These are phyloP conservation scores for Hirsutella rhossiliensis DNA, from an alignment of 2,329 filamentous ascomycete genomes.

Conservation along the genomic window DNA sequence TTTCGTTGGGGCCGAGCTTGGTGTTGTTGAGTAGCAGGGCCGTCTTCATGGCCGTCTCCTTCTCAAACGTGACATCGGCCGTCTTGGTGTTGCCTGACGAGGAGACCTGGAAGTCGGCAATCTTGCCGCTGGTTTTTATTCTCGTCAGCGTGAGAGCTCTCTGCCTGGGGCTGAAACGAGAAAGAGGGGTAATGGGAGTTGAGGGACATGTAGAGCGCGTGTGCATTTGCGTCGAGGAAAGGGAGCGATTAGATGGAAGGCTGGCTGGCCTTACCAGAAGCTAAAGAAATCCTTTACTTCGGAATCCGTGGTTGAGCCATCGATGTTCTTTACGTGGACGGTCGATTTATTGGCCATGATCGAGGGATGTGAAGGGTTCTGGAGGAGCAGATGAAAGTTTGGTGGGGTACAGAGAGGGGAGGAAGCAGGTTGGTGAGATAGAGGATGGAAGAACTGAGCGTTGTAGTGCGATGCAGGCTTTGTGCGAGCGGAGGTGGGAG, in stretches of 20 bases:
- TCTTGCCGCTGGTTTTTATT: slow-evolving; percentile 61
- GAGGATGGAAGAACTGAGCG: neutral
- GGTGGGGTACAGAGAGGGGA: neutral
- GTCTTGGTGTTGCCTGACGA: slow-evolving; percentile 58
- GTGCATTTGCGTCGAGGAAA: neutral
- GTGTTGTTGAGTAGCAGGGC: slow-evolving; percentile 96
- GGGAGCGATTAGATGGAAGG: neutral
- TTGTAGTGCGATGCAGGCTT: neutral
- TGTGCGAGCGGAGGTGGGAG: neutral
- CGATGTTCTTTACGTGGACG: slow-evolving; percentile 85
- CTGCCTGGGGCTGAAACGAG: too few relatives aligned
- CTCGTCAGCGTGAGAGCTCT: neutral
- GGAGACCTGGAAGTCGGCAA: slow-evolving; percentile 68
- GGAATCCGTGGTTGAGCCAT: slow-evolving; percentile 68
- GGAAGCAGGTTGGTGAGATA: neutral
- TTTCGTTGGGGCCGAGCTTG: slow-evolving; percentile 77
- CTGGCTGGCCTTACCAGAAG: slow-evolving; percentile 55
- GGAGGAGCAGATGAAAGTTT: neutral
- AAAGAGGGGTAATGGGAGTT: too few relatives aligned
- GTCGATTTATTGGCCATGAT: slow-evolving; percentile 7
- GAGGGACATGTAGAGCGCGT: neutral
- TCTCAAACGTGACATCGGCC: slow-evolving; percentile 92
- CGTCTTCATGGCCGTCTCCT: slow-evolving; percentile 92
- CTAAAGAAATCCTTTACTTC: slow-evolving; percentile 96
- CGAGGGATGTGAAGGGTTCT: neutral